Percentiles rank a stretch among this genome's conserved stretches.
Evolutionary conservation across 108 stramenopile genomes (phyloP).

Genomic region (Pseudonitzschia multistriata): DNA sequence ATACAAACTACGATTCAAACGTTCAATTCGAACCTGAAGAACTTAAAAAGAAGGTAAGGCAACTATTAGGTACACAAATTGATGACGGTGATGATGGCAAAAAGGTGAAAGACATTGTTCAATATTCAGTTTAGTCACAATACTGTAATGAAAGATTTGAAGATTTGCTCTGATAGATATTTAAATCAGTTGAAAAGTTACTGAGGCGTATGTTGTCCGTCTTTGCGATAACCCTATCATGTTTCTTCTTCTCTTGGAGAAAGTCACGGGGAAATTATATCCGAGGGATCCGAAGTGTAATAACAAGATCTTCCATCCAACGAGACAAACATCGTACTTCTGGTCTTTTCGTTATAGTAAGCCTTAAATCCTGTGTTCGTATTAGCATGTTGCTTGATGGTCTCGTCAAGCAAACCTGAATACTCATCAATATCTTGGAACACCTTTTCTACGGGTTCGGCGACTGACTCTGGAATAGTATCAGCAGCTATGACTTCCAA

Average conservation of each 20-base stretch:
- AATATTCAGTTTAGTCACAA: constrained; percentile 18
- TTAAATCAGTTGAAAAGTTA: constrained; percentile 5
- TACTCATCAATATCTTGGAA: constrained; percentile 36
- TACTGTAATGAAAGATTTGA: not conserved
- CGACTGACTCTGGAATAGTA: constrained; percentile 15
- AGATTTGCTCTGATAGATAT: too few relatives aligned
- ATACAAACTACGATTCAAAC: constrained; percentile 4
- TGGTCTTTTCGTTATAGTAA: constrained; percentile 61
- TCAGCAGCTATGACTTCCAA: constrained; percentile 11
- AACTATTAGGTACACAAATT: constrained; percentile 7
- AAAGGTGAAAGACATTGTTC: constrained; percentile 9
- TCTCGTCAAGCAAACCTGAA: constrained; percentile 33
- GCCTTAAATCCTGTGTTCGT: constrained; percentile 49
- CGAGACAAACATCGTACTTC: constrained; percentile 61
- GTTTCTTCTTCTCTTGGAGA: not conserved
- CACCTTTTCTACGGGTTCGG: constrained; percentile 15
- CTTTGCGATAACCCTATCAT: too few relatives aligned
- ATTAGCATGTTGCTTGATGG: constrained; percentile 30
- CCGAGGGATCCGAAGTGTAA: constrained; percentile 28
- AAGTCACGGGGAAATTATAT: constrained; percentile 20
- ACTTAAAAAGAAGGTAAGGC: constrained; percentile 1
- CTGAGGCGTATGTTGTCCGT: too few relatives aligned
- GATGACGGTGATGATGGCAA: constrained; percentile 1
- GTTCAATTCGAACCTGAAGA: constrained; percentile 6
- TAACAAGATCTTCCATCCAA: constrained; percentile 40